Conservation (phyloP, 2,329 filamentous ascomycete genomes). For the Sporothrix mexicana region DNA sequence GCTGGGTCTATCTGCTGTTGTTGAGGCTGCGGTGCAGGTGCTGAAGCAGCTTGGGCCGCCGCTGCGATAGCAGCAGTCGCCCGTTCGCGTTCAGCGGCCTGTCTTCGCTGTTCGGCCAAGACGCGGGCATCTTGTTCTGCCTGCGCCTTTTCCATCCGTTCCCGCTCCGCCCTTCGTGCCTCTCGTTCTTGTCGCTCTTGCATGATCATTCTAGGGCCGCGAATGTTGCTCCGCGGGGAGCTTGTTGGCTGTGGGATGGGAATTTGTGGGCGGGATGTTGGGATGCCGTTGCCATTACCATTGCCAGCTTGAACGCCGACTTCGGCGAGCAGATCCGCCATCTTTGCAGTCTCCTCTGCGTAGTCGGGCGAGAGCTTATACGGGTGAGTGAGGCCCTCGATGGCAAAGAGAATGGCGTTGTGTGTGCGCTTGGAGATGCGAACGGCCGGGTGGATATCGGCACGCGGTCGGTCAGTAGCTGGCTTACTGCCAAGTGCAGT, state of each 20-base stretch:
- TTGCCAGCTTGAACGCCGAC: conserved; percentile 55
- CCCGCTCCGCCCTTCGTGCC: conserved; percentile 70
- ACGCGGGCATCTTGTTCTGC: conserved; percentile 62
- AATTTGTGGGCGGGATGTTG: conserved; percentile 52
- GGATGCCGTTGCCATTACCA: conserved; percentile 57
- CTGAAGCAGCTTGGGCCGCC: conserved; percentile 43
- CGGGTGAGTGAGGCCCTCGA: conserved; percentile 85
- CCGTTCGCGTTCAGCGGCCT: conserved; percentile 54
- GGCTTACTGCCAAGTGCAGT: conserved; percentile 22
- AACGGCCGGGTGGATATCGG: conserved; percentile 54
- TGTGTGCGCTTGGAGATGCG: conserved; percentile 84
- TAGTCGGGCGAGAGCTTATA: conserved; percentile 82
- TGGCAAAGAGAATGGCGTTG: conserved; percentile 87
- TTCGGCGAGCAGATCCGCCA: conserved; percentile 77
- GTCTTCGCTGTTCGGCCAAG: conserved; percentile 58
- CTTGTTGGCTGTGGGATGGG: conserved; percentile 58
- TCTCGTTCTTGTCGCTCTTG: conserved; percentile 80
- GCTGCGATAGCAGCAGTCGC: conserved; percentile 55
- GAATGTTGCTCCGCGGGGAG: conserved; percentile 68
- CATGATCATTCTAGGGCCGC: conserved; percentile 91
- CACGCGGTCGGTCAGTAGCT: conserved; percentile 44
- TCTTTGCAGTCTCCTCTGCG: conserved; percentile 86
- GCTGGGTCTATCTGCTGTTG: conserved; percentile 45
- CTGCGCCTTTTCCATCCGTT: conserved; percentile 65
- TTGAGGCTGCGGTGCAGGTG: conserved; percentile 40